Base-by-base conservation (phyloP, 1,284 basidiomycete genomes). In the Rhizoctonia solani region DNA sequence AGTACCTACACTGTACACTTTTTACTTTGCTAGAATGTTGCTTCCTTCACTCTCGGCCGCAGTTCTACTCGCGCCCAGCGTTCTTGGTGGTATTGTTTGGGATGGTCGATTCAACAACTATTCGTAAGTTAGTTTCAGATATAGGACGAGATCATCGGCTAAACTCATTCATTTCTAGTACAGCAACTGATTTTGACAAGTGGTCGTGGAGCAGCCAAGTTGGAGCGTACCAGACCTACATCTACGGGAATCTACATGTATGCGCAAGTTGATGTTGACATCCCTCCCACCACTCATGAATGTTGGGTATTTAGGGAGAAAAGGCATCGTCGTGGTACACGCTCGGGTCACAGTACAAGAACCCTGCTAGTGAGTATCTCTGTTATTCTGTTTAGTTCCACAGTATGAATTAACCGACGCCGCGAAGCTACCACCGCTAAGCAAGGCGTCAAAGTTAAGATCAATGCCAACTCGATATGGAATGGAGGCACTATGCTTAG, bases 341-440 rank as follows among this genome's bases (percentile, higher is more conserved):
- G 9, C 74, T 86, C 34, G 80, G 79, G 37, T 74, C 85, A 0
- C 74, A 76, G 41, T 86, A 81, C 80, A 86, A 87, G 75, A 87
- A 87, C 74, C 85, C 86, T 0, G 85, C 84, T 5, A 78, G 58
- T 50, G 34, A 63, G 58, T 52, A 6, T 8, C 4, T 8, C 16
- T 39, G 37, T 39, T 39, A 16, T 8, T 8, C 8, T 39, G 37
- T n/a, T n/a, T n/a, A n/a, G n/a, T n/a, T n/a, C n/a, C n/a, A n/a
- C n/a, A n/a, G n/a, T n/a, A n/a, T n/a, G n/a, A n/a, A n/a, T n/a
- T n/a, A n/a, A n/a, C n/a, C n/a, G n/a, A n/a, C n/a, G n/a, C 11
- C n/a, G 11, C 19, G 19, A 46, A 63, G 58, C 58, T 25, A 63
- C 58, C 21, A 37, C 21, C 4, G 47, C 29, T 2, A 63, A 63